Evolutionary conservation across 139 green algal genomes (phyloP).

Genomic region (Zygnema cylindricum): DNA sequence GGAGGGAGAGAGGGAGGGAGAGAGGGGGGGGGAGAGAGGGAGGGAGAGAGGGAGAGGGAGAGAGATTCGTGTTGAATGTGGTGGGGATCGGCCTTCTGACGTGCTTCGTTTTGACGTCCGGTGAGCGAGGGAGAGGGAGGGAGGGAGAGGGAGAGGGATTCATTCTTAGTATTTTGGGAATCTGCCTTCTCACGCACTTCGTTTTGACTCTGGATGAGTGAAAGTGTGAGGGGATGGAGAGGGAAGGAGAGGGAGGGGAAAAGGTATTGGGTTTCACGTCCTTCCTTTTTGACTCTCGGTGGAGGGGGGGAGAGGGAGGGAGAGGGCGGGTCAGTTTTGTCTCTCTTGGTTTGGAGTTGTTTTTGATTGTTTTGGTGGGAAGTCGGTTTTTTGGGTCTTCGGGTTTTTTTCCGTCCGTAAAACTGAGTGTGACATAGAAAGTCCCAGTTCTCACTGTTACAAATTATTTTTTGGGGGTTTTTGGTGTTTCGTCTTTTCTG

Average conservation of each 20-base stretch:
- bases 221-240: not conserved
- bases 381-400: too few species aligned
- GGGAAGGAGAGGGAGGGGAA: not conserved
- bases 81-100: slow-evolving; percentile 27
- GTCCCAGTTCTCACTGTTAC: too few species aligned
- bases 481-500: too few species aligned
- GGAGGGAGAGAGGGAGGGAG: not conserved
- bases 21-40: not conserved
- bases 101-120: slow-evolving; percentile 20
- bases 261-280: too few species aligned
- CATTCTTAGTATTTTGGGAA: slow-evolving; percentile 41
- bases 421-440: too few species aligned
- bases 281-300: too few species aligned
- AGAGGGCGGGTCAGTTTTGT: slow-evolving; percentile 26
- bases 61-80: slow-evolving; percentile 35
- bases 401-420: too few species aligned
- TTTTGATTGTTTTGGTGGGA: too few species aligned
- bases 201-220: slow-evolving; percentile 27
- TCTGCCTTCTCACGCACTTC: slow-evolving; percentile 7
- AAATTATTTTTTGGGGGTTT: too few species aligned
- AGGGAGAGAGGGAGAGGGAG: not conserved
- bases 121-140: slow-evolving; percentile 9
- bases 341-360: slow-evolving; percentile 23
- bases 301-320: not conserved
- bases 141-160: slow-evolving; percentile 24